phyloP scores from a whole-genome alignment of 2,329 filamentous ascomycete genomes.

The Pseudocercospora ulei region DNA sequence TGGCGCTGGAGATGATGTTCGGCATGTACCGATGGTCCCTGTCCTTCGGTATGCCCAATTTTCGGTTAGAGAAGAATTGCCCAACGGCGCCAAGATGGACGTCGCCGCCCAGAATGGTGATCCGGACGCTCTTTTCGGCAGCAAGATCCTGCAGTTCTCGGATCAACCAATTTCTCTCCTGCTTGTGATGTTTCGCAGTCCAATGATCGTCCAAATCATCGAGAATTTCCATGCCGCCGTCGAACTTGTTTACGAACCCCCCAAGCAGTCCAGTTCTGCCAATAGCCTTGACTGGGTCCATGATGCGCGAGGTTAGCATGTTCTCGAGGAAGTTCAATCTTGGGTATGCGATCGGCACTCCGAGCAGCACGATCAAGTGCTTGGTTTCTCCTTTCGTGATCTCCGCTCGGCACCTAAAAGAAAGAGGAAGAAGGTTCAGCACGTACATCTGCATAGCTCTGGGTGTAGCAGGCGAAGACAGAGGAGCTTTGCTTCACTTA shows the following conservation, averaged over 20 bases:
- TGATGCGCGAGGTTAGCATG: conserved; percentile 67
- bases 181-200: conserved; percentile 91
- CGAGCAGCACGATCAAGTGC: conserved; percentile 78
- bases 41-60: conserved; percentile 66
- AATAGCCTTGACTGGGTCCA: conserved; percentile 82
- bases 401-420: conserved; percentile 71
- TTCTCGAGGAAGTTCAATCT: conserved; percentile 52
- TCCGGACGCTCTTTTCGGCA: conserved; percentile 78
- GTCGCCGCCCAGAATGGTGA: conserved; percentile 88
- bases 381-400: conserved; percentile 75
- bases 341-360: conserved; percentile 51
- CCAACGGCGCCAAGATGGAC: conserved; percentile 87
- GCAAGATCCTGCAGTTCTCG: conserved; percentile 89
- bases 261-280: conserved; percentile 75
- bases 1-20: conserved; percentile 86
- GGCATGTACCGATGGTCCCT: conserved; percentile 94
- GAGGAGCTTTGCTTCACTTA: too few species aligned
- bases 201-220: conserved; percentile 94
- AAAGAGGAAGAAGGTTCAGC: too few species aligned
- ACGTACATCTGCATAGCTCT: too few species aligned
- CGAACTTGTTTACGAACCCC: conserved; percentile 73
- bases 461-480: too few species aligned
- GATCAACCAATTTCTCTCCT: conserved; percentile 74
- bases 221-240: conserved; percentile 81
- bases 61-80: conserved; percentile 89